phyloP scores from a whole-genome alignment of 805 yeast genomes.

The Barnettozyma vustinii region DNA sequence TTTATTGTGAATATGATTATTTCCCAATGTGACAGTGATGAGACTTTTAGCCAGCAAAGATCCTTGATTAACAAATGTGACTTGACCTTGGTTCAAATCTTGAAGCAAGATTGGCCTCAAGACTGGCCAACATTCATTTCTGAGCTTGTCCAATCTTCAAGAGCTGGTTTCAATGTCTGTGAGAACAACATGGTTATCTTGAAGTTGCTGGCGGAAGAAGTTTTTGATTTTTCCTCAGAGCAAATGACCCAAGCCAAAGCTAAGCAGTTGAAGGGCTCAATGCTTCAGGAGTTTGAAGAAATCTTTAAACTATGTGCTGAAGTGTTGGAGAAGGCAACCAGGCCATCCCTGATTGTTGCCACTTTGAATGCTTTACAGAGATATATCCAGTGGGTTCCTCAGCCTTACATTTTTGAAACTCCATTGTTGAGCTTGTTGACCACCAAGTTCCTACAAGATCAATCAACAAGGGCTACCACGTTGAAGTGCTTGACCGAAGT shows the following conservation, averaged over 20 bases:
- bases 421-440: slow-evolving; percentile 68
- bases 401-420: slow-evolving; percentile 85
- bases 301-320: slow-evolving; percentile 91
- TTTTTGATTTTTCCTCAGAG: slow-evolving; percentile 91
- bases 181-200: slow-evolving; percentile 95
- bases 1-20: slow-evolving; percentile 93
- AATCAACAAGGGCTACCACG: slow-evolving; percentile 76
- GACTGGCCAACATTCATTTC: slow-evolving; percentile 98
- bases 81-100: slow-evolving; percentile 85
- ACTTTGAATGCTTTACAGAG: slow-evolving; percentile 78
- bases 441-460: slow-evolving; percentile 68
- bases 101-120: slow-evolving; percentile 98
- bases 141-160: slow-evolving; percentile 80
- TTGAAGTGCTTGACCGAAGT: slow-evolving; percentile 93
- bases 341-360: slow-evolving; percentile 76
- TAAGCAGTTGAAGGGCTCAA: slow-evolving; percentile 68
- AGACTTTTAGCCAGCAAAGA: slow-evolving; percentile 61
- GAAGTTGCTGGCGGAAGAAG: slow-evolving; percentile 87
- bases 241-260: slow-evolving; percentile 97
- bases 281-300: slow-evolving; percentile 88
- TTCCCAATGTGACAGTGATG: slow-evolving; percentile 80
- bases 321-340: slow-evolving; percentile 83
- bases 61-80: slow-evolving; percentile 90
- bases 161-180: slow-evolving; percentile 86
- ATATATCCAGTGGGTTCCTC: slow-evolving; percentile 93